Conservation (phyloP, 768 basidiomycete species). For the Rhizopogon vinicolor region DNA sequence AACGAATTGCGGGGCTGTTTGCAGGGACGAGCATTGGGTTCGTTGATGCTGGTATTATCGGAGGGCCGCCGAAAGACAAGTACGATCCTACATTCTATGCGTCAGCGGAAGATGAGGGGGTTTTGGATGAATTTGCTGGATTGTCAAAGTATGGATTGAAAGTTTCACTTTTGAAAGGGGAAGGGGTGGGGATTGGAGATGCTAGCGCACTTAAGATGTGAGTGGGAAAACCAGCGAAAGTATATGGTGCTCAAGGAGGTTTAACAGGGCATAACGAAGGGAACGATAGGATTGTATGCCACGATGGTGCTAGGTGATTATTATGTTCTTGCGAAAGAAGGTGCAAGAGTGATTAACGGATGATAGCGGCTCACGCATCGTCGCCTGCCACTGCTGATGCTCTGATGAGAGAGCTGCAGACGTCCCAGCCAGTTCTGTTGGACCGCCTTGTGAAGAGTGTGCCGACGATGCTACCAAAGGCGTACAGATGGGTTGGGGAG, state of each 20-base stretch:
- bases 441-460: slow-evolving; percentile 33
- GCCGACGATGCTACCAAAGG: slow-evolving; percentile 54
- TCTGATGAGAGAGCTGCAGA: slow-evolving; percentile 42
- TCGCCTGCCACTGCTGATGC: slow-evolving; percentile 61
- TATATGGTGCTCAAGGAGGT: background rate
- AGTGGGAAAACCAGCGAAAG: slow-evolving; percentile 15
- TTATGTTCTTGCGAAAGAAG: background rate
- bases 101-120: slow-evolving; percentile 31
- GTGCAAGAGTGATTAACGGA: background rate
- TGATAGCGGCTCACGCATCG: slow-evolving; percentile 46
- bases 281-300: slow-evolving; percentile 45
- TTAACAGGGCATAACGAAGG: slow-evolving; percentile 51
- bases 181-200: slow-evolving; percentile 47
- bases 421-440: slow-evolving; percentile 43
- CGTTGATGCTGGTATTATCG: slow-evolving; percentile 55
- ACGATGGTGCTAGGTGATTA: slow-evolving; percentile 51
- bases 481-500: slow-evolving; percentile 59
- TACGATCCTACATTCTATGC: slow-evolving; percentile 56
- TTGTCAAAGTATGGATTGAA: slow-evolving; percentile 42
- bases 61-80: slow-evolving; percentile 43
- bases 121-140: slow-evolving; percentile 35
- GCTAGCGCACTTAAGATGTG: slow-evolving; percentile 63
- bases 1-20: slow-evolving; percentile 44
- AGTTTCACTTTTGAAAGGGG: slow-evolving; percentile 40
- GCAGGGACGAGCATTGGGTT: slow-evolving; percentile 34